Evolutionary conservation across 495 filamentous ascomycete genomes (phyloP).

Genomic region (Aspergillus panamensis): DNA sequence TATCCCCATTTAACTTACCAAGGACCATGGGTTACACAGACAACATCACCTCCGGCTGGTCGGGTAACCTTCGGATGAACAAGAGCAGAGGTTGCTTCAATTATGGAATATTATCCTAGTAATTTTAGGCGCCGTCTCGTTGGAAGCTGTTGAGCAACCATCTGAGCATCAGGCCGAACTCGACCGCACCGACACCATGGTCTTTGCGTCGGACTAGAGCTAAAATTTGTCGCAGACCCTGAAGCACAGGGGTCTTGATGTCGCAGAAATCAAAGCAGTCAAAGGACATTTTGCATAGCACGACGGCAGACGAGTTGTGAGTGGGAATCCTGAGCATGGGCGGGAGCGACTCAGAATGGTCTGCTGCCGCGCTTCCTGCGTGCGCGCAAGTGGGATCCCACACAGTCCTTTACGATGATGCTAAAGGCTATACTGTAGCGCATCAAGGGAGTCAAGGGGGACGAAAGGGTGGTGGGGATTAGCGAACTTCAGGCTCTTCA

Average conservation of each 20-base stretch:
- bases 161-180: conserved; percentile 21
- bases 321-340: conserved; percentile 78
- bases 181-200: conserved; percentile 27
- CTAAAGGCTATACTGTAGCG: conserved; percentile 89
- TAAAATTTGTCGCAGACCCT: conserved; percentile 23
- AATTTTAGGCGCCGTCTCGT: conserved; percentile 55
- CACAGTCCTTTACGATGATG: conserved; percentile 86
- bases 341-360: conserved; percentile 84
- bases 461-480: conserved; percentile 72
- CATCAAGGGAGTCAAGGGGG: conserved; percentile 69
- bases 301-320: conserved; percentile 67
- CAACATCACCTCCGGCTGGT: conserved; percentile 58
- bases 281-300: conserved; percentile 31
- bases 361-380: conserved; percentile 86
- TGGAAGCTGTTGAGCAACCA: conserved; percentile 15
- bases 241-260: conserved; percentile 23
- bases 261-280: conserved; percentile 30
- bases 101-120: conserved; percentile 75
- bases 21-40: conserved; percentile 14
- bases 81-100: conserved; percentile 78
- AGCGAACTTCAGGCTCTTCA: conserved; percentile 66
- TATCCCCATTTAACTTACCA: neutral
- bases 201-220: conserved; percentile 22
- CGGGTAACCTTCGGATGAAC: conserved; percentile 79
- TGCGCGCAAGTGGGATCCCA: conserved; percentile 91